phyloP scores from a whole-genome alignment of 129 eudicot species.

The Calendula officinalis region DNA sequence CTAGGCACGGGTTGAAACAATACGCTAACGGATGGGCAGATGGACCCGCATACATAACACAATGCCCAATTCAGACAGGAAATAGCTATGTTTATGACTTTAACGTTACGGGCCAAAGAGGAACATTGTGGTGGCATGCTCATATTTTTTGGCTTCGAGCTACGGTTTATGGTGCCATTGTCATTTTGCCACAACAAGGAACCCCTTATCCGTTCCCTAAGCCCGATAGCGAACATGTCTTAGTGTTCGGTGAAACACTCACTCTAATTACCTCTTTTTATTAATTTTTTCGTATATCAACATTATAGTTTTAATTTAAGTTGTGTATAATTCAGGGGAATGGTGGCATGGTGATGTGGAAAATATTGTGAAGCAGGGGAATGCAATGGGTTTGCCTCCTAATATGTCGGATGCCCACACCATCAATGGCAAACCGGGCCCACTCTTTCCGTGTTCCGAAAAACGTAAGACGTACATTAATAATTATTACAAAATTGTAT shows the following conservation, averaged over 20 bases:
- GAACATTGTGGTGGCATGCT: slow-evolving; percentile 54
- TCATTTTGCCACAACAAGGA: slow-evolving; percentile 49
- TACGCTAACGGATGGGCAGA: slow-evolving; percentile 53
- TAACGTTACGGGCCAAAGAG: slow-evolving; percentile 44
- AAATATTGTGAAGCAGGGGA: slow-evolving; percentile 44
- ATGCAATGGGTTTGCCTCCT: slow-evolving; percentile 51
- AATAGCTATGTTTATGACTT: slow-evolving; percentile 40
- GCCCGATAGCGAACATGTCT: slow-evolving; percentile 36
- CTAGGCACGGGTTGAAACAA: slow-evolving; percentile 52
- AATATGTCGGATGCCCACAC: slow-evolving; percentile 52
- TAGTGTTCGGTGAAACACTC: slow-evolving; percentile 24
- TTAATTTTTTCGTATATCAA: too few relatives aligned
- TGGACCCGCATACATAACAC: slow-evolving; percentile 55
- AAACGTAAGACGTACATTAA: slow-evolving; percentile 32
- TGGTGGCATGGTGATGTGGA: slow-evolving; percentile 55
- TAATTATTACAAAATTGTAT: too few relatives aligned
- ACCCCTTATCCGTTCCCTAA: slow-evolving; percentile 49
- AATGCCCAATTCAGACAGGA: slow-evolving; percentile 47
- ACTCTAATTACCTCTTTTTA: not conserved
- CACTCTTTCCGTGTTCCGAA: slow-evolving; percentile 48
- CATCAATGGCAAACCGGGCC: slow-evolving; percentile 56
- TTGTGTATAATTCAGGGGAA: slow-evolving; percentile 30
- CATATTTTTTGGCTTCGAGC: slow-evolving; percentile 53
- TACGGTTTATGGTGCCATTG: slow-evolving; percentile 52
- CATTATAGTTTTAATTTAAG: too few relatives aligned